phyloP scores from a whole-genome alignment of 2,329 filamentous ascomycete genomes.

The Aspergillus clavatus region DNA sequence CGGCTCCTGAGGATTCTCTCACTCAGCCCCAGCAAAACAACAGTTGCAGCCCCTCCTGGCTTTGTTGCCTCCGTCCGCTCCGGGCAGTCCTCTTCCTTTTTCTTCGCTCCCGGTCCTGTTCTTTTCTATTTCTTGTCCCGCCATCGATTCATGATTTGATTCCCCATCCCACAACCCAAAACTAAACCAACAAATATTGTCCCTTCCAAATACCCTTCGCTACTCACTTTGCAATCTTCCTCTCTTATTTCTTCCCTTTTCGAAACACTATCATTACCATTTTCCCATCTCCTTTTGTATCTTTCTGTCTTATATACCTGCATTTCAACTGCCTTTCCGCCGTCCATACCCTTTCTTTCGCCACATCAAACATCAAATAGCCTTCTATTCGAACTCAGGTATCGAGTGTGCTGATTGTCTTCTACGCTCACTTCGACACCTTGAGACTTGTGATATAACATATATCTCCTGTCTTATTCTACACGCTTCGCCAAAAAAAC shows the following conservation, averaged over 20 bases:
- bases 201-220: conserved; percentile 10
- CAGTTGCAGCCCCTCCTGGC: conserved; percentile 24
- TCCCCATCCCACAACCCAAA: conserved; percentile 20
- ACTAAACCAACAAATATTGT: conserved; percentile 17
- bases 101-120: conserved; percentile 16
- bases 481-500: no score
- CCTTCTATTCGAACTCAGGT: conserved; percentile 16
- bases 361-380: conserved; percentile 15
- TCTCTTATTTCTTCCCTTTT: conserved; percentile 10
- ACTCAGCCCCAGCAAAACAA: conserved; percentile 26
- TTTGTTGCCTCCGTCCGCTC: conserved; percentile 24
- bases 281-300: conserved; percentile 12
- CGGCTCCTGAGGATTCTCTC: conserved; percentile 6
- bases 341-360: conserved; percentile 21
- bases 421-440: no score
- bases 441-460: conserved; percentile 13
- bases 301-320: conserved; percentile 17
- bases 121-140: conserved; percentile 24
- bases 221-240: conserved; percentile 8
- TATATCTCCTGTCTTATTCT: conserved; percentile 6
- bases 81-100: conserved; percentile 16
- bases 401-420: no score
- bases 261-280: conserved; percentile 16
- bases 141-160: conserved; percentile 21
- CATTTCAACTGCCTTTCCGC: conserved; percentile 16